These are phyloP conservation scores for Cadophora malorum DNA, from an alignment of 2,329 filamentous ascomycete species.

Conservation along the genomic window DNA sequence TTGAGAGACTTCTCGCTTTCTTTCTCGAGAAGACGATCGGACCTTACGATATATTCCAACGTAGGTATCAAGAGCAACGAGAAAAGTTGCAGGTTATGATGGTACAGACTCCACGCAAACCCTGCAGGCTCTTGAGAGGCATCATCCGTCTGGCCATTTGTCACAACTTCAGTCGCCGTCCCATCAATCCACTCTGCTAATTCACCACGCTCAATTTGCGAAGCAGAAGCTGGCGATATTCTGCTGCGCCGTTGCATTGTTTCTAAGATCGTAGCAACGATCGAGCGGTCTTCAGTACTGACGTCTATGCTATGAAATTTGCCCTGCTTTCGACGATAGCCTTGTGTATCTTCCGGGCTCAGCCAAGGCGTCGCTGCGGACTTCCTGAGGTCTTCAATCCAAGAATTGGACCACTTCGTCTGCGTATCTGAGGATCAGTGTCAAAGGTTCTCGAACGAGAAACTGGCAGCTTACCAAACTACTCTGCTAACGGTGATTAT, in stretches of 20 bases:
- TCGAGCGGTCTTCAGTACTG: background rate
- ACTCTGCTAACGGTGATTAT: no score
- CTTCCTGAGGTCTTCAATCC: no score
- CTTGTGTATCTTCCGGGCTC: no score
- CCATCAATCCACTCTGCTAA: background rate
- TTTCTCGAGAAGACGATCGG: background rate
- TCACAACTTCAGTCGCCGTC: background rate
- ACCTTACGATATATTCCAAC: background rate
- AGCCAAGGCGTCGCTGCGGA: no score
- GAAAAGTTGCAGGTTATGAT: background rate
- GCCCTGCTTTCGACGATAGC: no score
- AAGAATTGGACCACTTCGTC: background rate
- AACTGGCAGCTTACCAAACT: no score
- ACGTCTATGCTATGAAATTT: no score
- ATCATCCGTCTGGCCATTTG: background rate
- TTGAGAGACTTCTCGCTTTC: background rate
- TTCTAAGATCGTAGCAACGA: background rate
- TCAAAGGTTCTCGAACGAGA: no score
- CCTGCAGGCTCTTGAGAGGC: background rate
- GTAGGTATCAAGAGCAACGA: background rate
- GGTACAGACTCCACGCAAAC: constrained; percentile 9
- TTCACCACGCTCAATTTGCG: background rate
- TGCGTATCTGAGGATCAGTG: background rate
- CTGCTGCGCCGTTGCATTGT: background rate
- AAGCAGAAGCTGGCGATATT: background rate